Evolutionary conservation across 164 flowering plant genomes (phyloP), one percentile per base, ranked within the genome.

Genomic region (Macadamia tetraphylla): DNA sequence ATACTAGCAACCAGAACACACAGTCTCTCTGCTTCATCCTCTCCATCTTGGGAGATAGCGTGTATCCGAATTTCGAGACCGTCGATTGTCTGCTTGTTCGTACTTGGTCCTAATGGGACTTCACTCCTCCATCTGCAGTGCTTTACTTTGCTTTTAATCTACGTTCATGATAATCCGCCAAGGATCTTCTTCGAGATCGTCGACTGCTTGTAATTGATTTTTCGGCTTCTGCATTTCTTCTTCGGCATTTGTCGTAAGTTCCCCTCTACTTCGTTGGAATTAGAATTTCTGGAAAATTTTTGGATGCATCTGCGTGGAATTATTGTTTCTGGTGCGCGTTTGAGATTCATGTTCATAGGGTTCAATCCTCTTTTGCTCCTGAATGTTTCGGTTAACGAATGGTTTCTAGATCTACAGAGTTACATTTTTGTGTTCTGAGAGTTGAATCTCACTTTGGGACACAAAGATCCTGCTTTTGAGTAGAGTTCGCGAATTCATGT

Each of bases 61-160:
- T 35, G 23, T 23, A 23, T 35, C 40, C 40, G 40, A 35, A 35
- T 35, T 35, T 35, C 5, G 40, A 35, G 40, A 35, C 40, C 40
- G 40, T 5, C 40, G 40, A 35, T 35, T 35, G 40, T 35, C 40
- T 35, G 3, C 40, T 35, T 35, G 40, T 35, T 35, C 40, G 5
- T 35, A 35, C 40, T 35, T 35, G 23, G 23, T 23, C 23, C 23
- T 35, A 2, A 5, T 35, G 40, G 40, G 3, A 2, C 40, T 2
- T 35, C 40, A 35, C 40, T 35, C 30, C 43, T 63, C 30, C 10
- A 15, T 63, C 17, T 42, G 52, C 48, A 57, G 8, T 65, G 15
- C 59, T 7, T 53, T 65, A 32, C 68, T 65, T 53, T 65, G 29
- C 60, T 65, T 65, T n/a, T n/a, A 65, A 12, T 32, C 29, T 53